Percentiles rank a stretch among this genome's conserved stretches.
phyloP scores from a whole-genome alignment of 164 flowering plant genomes.

The Dillenia suffruticosa region DNA sequence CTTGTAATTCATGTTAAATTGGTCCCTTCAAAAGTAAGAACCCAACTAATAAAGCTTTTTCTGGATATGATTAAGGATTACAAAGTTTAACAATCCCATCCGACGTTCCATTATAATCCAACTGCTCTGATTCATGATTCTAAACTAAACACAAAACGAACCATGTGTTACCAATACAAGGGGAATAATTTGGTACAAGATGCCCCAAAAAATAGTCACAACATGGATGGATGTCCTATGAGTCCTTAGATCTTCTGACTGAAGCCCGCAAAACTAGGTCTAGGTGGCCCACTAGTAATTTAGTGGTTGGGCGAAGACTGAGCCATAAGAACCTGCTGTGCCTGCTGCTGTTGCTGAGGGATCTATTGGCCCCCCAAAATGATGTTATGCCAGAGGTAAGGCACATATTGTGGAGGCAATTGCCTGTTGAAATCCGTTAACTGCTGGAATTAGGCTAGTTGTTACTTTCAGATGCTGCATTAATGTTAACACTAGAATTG shows the following conservation, averaged over 20 bases:
- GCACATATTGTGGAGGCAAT: constrained; percentile 35
- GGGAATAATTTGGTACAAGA: constrained; percentile 6
- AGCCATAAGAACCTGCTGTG: constrained; percentile 34
- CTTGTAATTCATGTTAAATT: too few relatives aligned
- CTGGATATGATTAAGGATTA: neutral
- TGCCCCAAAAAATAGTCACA: neutral
- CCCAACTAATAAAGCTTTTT: too few relatives aligned
- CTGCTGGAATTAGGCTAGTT: constrained; percentile 47
- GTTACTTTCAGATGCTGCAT: constrained; percentile 73
- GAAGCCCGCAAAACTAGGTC: constrained; percentile 50
- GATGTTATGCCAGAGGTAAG: constrained; percentile 35
- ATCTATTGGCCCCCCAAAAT: constrained; percentile 35
- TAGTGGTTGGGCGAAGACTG: constrained; percentile 35
- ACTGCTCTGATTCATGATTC: constrained; percentile 6
- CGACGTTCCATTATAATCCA: neutral
- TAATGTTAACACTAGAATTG: constrained; percentile 3
- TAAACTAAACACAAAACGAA: constrained; percentile 8
- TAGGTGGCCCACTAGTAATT: constrained; percentile 33
- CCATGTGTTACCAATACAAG: constrained; percentile 6
- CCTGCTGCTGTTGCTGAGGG: constrained; percentile 35
- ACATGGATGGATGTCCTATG: neutral
- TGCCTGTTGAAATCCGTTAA: constrained; percentile 50
- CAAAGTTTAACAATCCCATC: constrained; percentile 2
- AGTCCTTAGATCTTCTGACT: constrained; percentile 27
- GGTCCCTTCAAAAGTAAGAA: too few relatives aligned